Conservation (phyloP, 495 filamentous ascomycete genomes). For the Ascodesmis nigricans region DNA sequence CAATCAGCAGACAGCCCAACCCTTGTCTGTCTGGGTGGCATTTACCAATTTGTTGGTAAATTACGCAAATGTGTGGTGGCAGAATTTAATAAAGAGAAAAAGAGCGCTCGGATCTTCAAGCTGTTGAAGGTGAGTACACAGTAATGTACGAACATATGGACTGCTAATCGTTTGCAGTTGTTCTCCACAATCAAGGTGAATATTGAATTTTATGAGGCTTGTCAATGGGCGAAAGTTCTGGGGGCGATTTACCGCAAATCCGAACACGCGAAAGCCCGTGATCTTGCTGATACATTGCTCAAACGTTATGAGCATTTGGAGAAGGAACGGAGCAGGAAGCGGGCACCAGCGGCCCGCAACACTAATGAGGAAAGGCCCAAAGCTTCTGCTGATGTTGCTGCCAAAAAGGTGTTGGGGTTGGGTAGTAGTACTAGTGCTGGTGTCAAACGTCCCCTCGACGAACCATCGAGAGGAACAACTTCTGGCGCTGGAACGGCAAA, state of each 20-base stretch:
- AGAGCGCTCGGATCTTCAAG: constrained; percentile 12
- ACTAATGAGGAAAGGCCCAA: constrained; percentile 15
- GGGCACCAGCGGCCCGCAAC: constrained; percentile 10
- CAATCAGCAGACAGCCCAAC: constrained; percentile 18
- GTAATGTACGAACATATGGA: background rate
- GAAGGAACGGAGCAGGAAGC: constrained; percentile 13
- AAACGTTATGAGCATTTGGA: constrained; percentile 12
- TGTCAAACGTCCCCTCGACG: constrained; percentile 18
- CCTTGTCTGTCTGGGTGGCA: constrained; percentile 14
- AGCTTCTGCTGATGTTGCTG: constrained; percentile 9
- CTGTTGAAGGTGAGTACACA: constrained; percentile 15
- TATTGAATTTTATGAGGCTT: constrained; percentile 18
- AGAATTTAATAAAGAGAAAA: constrained; percentile 19
- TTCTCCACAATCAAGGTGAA: constrained; percentile 16
- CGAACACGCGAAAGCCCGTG: constrained; percentile 17
- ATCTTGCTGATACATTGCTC: constrained; percentile 14
- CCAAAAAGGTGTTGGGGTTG: constrained; percentile 13
- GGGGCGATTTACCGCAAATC: constrained; percentile 16
- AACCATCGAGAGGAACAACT: constrained; percentile 16
- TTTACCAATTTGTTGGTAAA: constrained; percentile 18
- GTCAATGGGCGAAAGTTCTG: constrained; percentile 17
- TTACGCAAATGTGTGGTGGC: constrained; percentile 20
- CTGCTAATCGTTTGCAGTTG: constrained; percentile 11
- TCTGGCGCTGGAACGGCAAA: constrained; percentile 12
- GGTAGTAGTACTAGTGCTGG: constrained; percentile 19